Conservation (phyloP, 2,329 filamentous ascomycete genomes). For the Xylariales sp. region DNA sequence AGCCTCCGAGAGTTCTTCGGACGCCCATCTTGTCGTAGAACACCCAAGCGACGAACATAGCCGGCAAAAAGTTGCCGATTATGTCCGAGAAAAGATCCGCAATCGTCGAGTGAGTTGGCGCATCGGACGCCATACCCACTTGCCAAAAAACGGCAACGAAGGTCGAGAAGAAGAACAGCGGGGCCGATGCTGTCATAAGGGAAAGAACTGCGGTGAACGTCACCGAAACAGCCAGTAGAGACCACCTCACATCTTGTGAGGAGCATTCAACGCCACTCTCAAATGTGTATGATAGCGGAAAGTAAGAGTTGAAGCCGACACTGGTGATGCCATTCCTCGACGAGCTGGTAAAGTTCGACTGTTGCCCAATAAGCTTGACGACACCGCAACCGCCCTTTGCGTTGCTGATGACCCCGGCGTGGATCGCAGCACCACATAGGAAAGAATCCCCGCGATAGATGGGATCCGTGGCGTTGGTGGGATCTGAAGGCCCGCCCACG, state of each 20-base stretch:
- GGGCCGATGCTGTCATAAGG: slow-evolving; percentile 73
- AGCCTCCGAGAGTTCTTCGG: slow-evolving; percentile 61
- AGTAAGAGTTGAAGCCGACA: slow-evolving; percentile 77
- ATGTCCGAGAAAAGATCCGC: slow-evolving; percentile 71
- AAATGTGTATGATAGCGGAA: slow-evolving; percentile 83
- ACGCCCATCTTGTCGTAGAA: slow-evolving; percentile 82
- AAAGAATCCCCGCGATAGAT: slow-evolving; percentile 87
- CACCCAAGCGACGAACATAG: slow-evolving; percentile 81
- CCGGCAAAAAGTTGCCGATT: slow-evolving; percentile 78
- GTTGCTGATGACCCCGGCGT: slow-evolving; percentile 72
- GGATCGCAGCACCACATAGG: slow-evolving; percentile 79
- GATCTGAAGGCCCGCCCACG: slow-evolving; percentile 57
- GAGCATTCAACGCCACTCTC: slow-evolving; percentile 59
- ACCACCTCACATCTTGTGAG: slow-evolving; percentile 77
- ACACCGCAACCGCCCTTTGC: slow-evolving; percentile 76
- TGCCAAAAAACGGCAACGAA: slow-evolving; percentile 86
- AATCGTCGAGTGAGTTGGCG: slow-evolving; percentile 64
- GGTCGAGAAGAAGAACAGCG: slow-evolving; percentile 77
- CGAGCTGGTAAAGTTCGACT: slow-evolving; percentile 57
- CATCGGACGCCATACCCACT: slow-evolving; percentile 83
- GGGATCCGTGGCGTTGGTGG: slow-evolving; percentile 36
- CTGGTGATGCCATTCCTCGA: slow-evolving; percentile 72
- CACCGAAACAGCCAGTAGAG: slow-evolving; percentile 73
- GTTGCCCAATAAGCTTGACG: slow-evolving; percentile 66
- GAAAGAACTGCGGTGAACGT: slow-evolving; percentile 74